These are phyloP conservation scores for Furcasterigmium furcatum DNA, from an alignment of 2,329 filamentous ascomycete genomes.

Conservation along the genomic window DNA sequence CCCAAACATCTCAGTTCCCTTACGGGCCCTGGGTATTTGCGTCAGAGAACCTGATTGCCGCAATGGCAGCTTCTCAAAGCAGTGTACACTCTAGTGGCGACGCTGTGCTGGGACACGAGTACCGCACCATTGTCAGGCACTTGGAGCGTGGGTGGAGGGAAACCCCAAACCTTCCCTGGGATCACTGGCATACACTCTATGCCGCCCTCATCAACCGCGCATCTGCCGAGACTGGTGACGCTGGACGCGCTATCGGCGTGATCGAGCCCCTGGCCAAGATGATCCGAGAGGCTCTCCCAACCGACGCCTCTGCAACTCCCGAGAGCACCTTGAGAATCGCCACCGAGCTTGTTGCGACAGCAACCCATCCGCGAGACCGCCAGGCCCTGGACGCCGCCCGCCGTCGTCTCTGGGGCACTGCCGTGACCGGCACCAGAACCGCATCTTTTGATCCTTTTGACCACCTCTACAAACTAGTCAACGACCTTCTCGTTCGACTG, in stretches of 20 bases:
- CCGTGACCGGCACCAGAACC: slow-evolving; percentile 32
- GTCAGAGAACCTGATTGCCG: slow-evolving; percentile 35
- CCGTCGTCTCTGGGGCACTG: slow-evolving; percentile 63
- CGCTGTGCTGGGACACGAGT: slow-evolving; percentile 60
- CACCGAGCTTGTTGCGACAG: slow-evolving; percentile 39
- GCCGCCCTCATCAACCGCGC: slow-evolving; percentile 53
- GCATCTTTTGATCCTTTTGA: slow-evolving; percentile 60
- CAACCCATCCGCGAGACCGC: slow-evolving; percentile 55
- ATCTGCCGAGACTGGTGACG: slow-evolving; percentile 62
- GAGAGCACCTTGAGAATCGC: slow-evolving; percentile 28
- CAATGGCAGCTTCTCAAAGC: slow-evolving; percentile 18
- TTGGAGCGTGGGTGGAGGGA: slow-evolving; percentile 58
- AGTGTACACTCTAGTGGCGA: slow-evolving; percentile 34
- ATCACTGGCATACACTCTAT: slow-evolving; percentile 54
- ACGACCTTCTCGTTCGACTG: slow-evolving; percentile 45
- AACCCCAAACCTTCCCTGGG: slow-evolving; percentile 42
- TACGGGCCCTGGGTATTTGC: slow-evolving; percentile 50
- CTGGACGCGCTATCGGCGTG: slow-evolving; percentile 61
- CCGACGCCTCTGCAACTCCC: slow-evolving; percentile 12
- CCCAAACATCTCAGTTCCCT: slow-evolving; percentile 39
- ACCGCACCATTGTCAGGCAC: slow-evolving; percentile 65
- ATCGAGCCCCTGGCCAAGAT: slow-evolving; percentile 68
- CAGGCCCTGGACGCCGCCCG: slow-evolving; percentile 64
- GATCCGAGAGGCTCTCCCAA: slow-evolving; percentile 34
- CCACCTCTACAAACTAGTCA: slow-evolving; percentile 60